Evolutionary conservation across 331 rosid genomes (phyloP).

Genomic region (Acacia pycnantha): DNA sequence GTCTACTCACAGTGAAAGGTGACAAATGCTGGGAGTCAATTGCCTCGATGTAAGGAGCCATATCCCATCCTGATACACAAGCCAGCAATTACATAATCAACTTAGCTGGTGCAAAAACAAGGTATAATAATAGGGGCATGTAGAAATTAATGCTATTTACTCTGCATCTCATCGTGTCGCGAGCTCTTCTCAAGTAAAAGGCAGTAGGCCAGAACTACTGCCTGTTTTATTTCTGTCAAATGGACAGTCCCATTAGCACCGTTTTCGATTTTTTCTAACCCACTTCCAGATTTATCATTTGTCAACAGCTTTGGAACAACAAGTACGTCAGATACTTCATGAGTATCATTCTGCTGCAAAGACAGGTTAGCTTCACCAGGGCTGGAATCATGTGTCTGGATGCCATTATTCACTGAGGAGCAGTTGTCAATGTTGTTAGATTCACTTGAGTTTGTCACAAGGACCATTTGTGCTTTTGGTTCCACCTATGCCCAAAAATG

Average conservation of each 20-base stretch:
- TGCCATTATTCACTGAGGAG: conserved; percentile 32
- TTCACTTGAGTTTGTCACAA: conserved; percentile 56
- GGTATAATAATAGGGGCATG: conserved; percentile 17
- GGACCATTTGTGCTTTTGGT: conserved; percentile 94
- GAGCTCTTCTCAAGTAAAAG: conserved; percentile 88
- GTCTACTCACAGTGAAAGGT: conserved; percentile 63
- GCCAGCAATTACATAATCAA: conserved; percentile 22
- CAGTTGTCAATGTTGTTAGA: conserved; percentile 30
- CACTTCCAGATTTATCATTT: conserved; percentile 38
- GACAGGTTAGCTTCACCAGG: conserved; percentile 35
- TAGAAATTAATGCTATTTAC: conserved; percentile 51
- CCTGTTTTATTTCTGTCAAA: conserved; percentile 70
- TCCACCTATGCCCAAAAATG: conserved; percentile 56
- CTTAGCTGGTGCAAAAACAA: conserved; percentile 9
- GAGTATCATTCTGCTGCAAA: conserved; percentile 29
- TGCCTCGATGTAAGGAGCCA: conserved; percentile 98
- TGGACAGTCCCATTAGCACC: conserved; percentile 41
- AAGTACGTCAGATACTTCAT: conserved; percentile 64
- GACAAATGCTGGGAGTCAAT: conserved; percentile 71
- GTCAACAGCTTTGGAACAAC: conserved; percentile 65
- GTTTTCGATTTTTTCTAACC: conserved; percentile 47
- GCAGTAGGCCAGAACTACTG: conserved; percentile 77
- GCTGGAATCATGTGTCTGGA: conserved; percentile 37
- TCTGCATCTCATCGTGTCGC: conserved; percentile 90
- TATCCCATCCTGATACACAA: conserved; percentile 87